Conservation (phyloP, 495 filamentous ascomycete genomes). For the Chaetomium tenue region DNA sequence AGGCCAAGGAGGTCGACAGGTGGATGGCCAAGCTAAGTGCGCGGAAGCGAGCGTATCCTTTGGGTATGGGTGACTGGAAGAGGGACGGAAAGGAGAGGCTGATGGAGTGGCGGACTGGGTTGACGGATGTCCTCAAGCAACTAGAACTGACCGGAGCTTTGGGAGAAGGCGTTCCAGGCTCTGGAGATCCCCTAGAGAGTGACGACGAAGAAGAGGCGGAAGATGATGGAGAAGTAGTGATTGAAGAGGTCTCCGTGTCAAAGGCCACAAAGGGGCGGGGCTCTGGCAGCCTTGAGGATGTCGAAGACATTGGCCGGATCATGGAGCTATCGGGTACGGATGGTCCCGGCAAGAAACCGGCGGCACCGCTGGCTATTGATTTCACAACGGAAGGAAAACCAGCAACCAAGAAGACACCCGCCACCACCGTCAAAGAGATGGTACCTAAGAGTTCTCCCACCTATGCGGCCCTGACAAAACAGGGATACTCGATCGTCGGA, state of each 20-base stretch:
- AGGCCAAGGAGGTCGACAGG: constrained; percentile 83
- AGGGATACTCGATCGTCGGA: constrained; percentile 92
- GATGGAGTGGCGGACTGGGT: constrained; percentile 71
- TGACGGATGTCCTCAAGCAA: constrained; percentile 69
- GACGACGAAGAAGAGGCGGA: constrained; percentile 65
- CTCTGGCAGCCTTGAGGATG: constrained; percentile 60
- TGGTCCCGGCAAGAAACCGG: constrained; percentile 26
- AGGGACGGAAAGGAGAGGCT: constrained; percentile 62
- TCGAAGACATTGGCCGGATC: constrained; percentile 78
- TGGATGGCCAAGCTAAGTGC: constrained; percentile 94
- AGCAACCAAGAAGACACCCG: constrained; percentile 46
- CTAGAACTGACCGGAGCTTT: constrained; percentile 58
- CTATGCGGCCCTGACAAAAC: constrained; percentile 82
- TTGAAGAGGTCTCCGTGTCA: constrained; percentile 40
- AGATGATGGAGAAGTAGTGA: constrained; percentile 58
- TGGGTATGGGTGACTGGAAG: constrained; percentile 86
- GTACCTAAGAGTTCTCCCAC: constrained; percentile 87
- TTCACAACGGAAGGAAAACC: constrained; percentile 68
- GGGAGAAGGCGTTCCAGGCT: constrained; percentile 77
- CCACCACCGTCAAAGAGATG: constrained; percentile 74
- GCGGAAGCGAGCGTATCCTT: constrained; percentile 71
- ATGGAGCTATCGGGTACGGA: constrained; percentile 51
- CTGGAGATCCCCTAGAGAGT: constrained; percentile 79
- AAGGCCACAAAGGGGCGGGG: constrained; percentile 41
- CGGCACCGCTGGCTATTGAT: constrained; percentile 71